These are phyloP conservation scores for Leptographium wingfieldii DNA, from an alignment of 2,329 filamentous ascomycete species.

Conservation along the genomic window DNA sequence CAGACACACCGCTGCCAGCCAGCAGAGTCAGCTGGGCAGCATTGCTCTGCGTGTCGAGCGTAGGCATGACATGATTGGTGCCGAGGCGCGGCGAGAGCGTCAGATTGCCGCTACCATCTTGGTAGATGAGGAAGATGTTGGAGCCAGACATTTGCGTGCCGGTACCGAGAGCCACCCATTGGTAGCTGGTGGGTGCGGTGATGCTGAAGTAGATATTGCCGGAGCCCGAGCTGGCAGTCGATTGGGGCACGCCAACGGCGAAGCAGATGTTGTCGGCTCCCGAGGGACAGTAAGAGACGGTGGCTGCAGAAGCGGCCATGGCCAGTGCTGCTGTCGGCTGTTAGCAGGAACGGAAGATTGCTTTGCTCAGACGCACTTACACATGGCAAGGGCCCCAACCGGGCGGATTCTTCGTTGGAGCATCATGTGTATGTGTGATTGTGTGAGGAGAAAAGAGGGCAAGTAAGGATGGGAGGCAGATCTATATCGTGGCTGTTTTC, in stretches of 20 bases:
- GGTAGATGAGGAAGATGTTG: slow-evolving; percentile 52
- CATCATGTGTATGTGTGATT: neutral
- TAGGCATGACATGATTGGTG: slow-evolving; percentile 33
- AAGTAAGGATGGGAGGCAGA: neutral
- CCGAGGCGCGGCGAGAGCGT: slow-evolving; percentile 46
- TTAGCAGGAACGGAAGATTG: neutral
- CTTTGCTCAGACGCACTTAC: neutral
- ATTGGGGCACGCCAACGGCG: slow-evolving; percentile 39
- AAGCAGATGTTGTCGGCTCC: slow-evolving; percentile 34
- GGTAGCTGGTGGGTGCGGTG: slow-evolving; percentile 35
- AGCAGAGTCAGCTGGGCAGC: slow-evolving; percentile 38
- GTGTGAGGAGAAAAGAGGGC: neutral
- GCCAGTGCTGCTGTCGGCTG: slow-evolving; percentile 5
- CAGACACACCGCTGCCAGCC: slow-evolving; percentile 42
- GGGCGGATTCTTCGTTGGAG: neutral
- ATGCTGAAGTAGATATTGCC: slow-evolving; percentile 52
- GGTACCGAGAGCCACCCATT: slow-evolving; percentile 47
- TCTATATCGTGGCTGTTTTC: too few species aligned
- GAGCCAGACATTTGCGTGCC: slow-evolving; percentile 41
- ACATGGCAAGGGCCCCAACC: neutral
- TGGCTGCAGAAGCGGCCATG: neutral
- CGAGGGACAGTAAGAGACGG: slow-evolving; percentile 25
- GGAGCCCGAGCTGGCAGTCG: slow-evolving; percentile 31
- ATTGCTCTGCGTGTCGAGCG: slow-evolving; percentile 25
- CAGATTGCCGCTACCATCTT: slow-evolving; percentile 43